Evolutionary conservation across 306 rosid species (phyloP), one percentile per base, ranked within the genome.

Genomic region (Macrotyloma uniflorum): DNA sequence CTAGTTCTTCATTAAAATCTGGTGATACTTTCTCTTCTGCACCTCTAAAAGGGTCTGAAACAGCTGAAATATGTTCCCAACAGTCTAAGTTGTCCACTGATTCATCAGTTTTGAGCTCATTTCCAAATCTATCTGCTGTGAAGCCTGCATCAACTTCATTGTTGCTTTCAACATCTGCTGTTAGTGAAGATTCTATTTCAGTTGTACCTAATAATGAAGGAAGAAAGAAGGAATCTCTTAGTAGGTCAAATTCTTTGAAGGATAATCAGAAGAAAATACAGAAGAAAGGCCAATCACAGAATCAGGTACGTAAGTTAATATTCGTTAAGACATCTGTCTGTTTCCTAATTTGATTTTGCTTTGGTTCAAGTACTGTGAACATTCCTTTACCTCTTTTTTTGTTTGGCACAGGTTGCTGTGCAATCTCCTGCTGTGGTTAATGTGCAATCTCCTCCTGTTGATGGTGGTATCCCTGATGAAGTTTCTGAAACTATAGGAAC

Each of bases 221-320:
- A 47, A 82, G 74, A 67, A 83, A 66, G 50, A 82, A 83, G 75
- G 97, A 91, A 82, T 74, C 83, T 54, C 83, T 88, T 57, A 77
- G 86, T 11, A 85, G 89, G 80, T 87, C 97, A 9, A 86, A 88
- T 79, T 87, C 91, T 62, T 64, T 86, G 47, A 87, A 85, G 82
- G 97, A 91, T 77, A 86, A 83, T 80, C 88, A 87, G 81, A 90
- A 83, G 86, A 88, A 87, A 76, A 22, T 70, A 47, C 82, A 72
- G 72, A 88, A 80, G 86, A 86, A 82, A 85, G 93, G 79, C 16
- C 92, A 83, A 64, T 35, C 62, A 50, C 90, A 68, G 73, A 84
- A 81, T 76, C 91, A 91, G 93, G 99, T 95, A 86, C 42, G 53
- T 63, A 43, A 74, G 50, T 76, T 62, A 40, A 74, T 47, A 78